Evolutionary conservation across 148 eudicot species (phyloP).

Genomic region (Arctostaphylos glauca): DNA sequence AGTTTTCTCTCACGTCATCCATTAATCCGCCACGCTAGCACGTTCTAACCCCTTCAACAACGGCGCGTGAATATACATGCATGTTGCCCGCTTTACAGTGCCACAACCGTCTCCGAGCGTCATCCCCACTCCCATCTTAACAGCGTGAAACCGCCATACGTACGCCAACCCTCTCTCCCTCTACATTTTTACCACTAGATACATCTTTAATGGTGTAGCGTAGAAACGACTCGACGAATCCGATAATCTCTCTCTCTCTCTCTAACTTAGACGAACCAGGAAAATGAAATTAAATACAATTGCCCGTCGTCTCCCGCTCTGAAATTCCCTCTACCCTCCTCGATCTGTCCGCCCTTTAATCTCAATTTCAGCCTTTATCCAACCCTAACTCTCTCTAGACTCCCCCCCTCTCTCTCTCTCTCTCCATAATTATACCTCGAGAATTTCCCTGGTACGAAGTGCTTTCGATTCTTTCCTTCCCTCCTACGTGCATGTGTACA

Average conservation of each 20-base stretch:
- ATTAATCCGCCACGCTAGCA: too few relatives aligned
- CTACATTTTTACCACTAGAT: not conserved
- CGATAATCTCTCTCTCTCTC: slow-evolving; percentile 4
- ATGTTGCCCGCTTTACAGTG: too few relatives aligned
- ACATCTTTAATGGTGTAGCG: not conserved
- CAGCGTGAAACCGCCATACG: not conserved
- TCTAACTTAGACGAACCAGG: not conserved
- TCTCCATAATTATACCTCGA: not conserved
- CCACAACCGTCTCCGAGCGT: not conserved
- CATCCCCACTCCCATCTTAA: not conserved
- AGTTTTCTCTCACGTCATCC: too few relatives aligned
- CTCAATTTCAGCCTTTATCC: not conserved
- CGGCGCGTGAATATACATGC: not conserved
- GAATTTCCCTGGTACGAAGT: slow-evolving; percentile 1
- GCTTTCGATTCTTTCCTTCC: not conserved
- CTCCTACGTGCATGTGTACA: not conserved
- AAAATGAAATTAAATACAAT: not conserved
- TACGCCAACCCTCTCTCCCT: not conserved
- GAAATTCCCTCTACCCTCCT: not conserved
- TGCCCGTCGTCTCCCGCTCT: slow-evolving; percentile 15
- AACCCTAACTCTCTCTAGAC: slow-evolving; percentile 11
- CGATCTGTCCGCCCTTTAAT: slow-evolving; percentile 3
- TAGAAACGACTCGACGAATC: slow-evolving; percentile 18
- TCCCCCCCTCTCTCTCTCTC: not conserved
- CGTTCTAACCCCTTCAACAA: not conserved